phyloP scores from a whole-genome alignment of 176 grass and related monocot genomes.

The Carex pumila region DNA sequence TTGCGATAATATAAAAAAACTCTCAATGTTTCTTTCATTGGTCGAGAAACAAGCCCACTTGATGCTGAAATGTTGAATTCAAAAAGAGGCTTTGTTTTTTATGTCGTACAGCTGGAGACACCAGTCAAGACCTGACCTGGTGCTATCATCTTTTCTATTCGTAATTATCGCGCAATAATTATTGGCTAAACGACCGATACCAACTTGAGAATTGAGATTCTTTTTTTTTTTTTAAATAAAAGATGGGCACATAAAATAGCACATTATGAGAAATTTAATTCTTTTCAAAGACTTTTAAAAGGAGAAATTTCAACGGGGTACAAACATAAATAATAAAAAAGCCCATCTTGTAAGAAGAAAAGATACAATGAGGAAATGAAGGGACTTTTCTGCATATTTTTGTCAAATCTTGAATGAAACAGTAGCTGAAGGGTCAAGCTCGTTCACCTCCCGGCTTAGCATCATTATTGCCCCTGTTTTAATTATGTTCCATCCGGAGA shows the following conservation, averaged over 20 bases:
- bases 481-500: background rate
- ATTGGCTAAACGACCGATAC: background rate
- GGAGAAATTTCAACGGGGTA: background rate
- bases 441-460: background rate
- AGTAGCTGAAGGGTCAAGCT: conserved; percentile 7
- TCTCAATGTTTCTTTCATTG: too few relatives aligned
- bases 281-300: background rate
- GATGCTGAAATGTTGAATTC: too few relatives aligned
- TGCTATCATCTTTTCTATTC: background rate
- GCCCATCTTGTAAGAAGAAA: too few relatives aligned
- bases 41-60: too few relatives aligned
- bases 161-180: background rate
- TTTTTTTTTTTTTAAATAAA: background rate
- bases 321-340: too few relatives aligned
- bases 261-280: background rate
- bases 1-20: too few relatives aligned
- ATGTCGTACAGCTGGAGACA: background rate
- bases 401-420: background rate
- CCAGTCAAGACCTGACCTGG: background rate
- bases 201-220: too few relatives aligned
- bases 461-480: background rate
- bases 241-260: background rate
- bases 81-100: background rate
- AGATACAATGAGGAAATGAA: background rate
- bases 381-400: background rate